Evolutionary conservation across 768 basidiomycete genomes (phyloP).

Genomic region (Clitopilus passeckerianus): DNA sequence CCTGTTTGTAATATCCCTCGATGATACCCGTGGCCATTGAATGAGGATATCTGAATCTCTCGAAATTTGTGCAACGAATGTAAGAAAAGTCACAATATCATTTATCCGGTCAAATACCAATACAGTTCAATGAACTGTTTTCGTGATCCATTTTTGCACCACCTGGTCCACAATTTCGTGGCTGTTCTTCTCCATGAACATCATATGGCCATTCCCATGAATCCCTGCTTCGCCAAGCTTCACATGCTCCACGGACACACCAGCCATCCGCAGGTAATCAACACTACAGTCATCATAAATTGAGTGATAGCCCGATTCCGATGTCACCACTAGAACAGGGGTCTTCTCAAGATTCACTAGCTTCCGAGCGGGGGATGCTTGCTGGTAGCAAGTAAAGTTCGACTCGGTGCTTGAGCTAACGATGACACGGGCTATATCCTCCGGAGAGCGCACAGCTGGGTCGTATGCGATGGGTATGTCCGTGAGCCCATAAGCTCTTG

Average conservation of each 20-base stretch:
- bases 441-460: conserved; percentile 34
- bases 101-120: too few species aligned
- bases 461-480: conserved; percentile 39
- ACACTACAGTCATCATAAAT: conserved; percentile 43
- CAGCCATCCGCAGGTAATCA: conserved; percentile 37
- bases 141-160: conserved; percentile 32
- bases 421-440: conserved; percentile 25
- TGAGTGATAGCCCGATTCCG: conserved; percentile 45
- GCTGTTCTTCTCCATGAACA: conserved; percentile 51
- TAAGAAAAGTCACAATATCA: too few species aligned
- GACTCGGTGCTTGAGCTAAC: conserved; percentile 16
- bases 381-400: conserved; percentile 36
- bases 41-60: too few species aligned
- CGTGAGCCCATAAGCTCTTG: conserved; percentile 43
- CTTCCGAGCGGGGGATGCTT: conserved; percentile 34
- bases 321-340: conserved; percentile 43
- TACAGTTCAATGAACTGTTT: background rate
- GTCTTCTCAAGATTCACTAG: conserved; percentile 35
- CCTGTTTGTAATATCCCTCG: background rate
- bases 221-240: conserved; percentile 38
- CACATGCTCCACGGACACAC: conserved; percentile 37
- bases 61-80: too few species aligned
- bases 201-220: conserved; percentile 50
- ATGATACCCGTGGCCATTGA: background rate
- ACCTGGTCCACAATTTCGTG: conserved; percentile 35